A percentile compares a stretch with the other conserved stretches of the same genome.
Conservation (phyloP, 164 flowering plant genomes). For the Vitis amurensis region DNA sequence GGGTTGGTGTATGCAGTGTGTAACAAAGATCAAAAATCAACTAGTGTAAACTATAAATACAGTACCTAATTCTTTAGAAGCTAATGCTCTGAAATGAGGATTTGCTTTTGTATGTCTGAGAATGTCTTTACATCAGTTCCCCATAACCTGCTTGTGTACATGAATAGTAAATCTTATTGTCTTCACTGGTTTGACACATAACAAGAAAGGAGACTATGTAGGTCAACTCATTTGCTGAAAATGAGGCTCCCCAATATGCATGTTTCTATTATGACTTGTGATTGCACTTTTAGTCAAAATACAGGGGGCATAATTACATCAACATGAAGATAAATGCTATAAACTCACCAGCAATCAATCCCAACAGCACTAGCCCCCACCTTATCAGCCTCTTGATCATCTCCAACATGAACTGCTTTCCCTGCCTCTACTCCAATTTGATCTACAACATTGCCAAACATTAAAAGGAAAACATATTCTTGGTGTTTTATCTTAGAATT, state of each 20-base stretch:
- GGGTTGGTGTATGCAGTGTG: too few species aligned
- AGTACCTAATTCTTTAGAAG: not conserved
- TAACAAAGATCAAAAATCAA: too few species aligned
- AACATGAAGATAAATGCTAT: too few species aligned
- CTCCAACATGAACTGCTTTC: constrained; percentile 84
- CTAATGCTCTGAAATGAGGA: constrained; percentile 28
- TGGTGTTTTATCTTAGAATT: not conserved
- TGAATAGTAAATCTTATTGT: not conserved
- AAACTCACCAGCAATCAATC: constrained; percentile 76
- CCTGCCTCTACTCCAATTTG: constrained; percentile 56
- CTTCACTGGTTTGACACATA: not conserved
- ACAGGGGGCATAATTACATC: too few species aligned
- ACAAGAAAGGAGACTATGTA: not conserved
- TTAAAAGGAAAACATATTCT: not conserved
- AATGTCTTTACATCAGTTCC: constrained; percentile 66
- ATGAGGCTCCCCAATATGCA: not conserved
- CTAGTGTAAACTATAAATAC: too few species aligned
- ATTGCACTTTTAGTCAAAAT: too few species aligned
- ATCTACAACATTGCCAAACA: constrained; percentile 37
- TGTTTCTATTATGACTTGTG: not conserved
- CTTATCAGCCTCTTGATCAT: constrained; percentile 81
- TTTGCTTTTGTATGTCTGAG: constrained; percentile 40
- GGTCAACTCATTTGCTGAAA: too few species aligned
- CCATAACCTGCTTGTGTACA: constrained; percentile 72
- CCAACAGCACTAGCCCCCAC: constrained; percentile 82